These are phyloP conservation scores for Kodamaea arcana DNA, from an alignment of 1,139 yeast genomes.

Conservation along the genomic window DNA sequence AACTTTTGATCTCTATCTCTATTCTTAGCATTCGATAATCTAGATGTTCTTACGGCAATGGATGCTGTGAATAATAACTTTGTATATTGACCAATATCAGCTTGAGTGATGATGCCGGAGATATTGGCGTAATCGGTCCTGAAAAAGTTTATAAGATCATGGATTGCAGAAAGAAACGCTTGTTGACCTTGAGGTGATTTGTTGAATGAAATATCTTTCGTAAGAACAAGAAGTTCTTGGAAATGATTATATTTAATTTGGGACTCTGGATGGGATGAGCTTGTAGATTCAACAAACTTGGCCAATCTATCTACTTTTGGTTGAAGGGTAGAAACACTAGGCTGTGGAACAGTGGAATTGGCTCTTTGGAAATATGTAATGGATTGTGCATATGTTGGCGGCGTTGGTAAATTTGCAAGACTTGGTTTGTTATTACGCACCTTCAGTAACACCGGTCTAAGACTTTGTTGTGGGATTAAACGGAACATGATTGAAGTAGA, in stretches of 20 bases:
- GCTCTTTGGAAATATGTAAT: constrained; percentile 6
- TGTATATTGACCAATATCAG: constrained; percentile 26
- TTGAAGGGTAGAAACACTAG: not conserved
- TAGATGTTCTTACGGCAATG: constrained; percentile 22
- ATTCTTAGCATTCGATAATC: constrained; percentile 32
- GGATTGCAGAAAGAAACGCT: constrained; percentile 21
- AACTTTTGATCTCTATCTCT: constrained; percentile 39
- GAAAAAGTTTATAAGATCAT: constrained; percentile 11
- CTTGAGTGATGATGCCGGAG: constrained; percentile 12
- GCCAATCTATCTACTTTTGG: constrained; percentile 5
- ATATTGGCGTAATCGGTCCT: constrained; percentile 2
- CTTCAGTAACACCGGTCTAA: constrained; percentile 40
- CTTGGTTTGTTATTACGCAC: constrained; percentile 29
- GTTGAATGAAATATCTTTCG: constrained; percentile 16
- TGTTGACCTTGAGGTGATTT: constrained; percentile 14
- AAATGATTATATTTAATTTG: constrained; percentile 23
- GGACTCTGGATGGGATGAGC: constrained; percentile 15
- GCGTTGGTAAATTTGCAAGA: constrained; percentile 2
- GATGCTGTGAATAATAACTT: constrained; percentile 23
- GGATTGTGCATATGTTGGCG: constrained; percentile 1
- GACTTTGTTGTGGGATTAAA: constrained; percentile 34
- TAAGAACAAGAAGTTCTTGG: constrained; percentile 24
- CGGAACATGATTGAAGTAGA: constrained; percentile 29
- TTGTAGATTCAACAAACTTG: constrained; percentile 4
- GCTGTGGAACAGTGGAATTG: constrained; percentile 5